phyloP scores from a whole-genome alignment of 148 eudicot species.

The Rhododendron ovatum region DNA sequence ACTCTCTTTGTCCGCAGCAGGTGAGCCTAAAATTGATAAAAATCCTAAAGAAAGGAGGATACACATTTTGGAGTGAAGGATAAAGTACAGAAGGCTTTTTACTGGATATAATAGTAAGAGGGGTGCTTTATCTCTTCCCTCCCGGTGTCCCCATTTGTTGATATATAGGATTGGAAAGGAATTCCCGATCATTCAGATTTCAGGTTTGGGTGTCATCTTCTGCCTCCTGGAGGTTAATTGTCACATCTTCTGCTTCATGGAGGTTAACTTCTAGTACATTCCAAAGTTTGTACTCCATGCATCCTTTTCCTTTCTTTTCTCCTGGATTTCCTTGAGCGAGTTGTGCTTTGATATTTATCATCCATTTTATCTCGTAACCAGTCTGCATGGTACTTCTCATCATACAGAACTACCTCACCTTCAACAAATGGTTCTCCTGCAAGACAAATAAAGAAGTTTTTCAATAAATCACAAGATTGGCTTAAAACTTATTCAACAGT shows the following conservation, averaged over 20 bases:
- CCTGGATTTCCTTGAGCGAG: conserved; percentile 14
- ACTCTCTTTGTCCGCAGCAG: neutral
- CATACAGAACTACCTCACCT: conserved; percentile 25
- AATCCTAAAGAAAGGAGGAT: neutral
- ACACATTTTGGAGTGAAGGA: neutral
- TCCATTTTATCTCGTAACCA: conserved; percentile 17
- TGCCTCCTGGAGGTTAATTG: neutral
- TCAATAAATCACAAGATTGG: neutral
- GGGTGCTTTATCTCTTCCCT: neutral
- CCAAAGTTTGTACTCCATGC: neutral
- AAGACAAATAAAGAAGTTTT: neutral
- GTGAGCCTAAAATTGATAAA: neutral
- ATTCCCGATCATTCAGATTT: neutral
- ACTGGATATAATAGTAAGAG: neutral
- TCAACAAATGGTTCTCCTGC: conserved; percentile 30
- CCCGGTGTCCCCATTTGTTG: neutral
- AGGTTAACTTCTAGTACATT: neutral
- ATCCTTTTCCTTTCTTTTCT: conserved; percentile 2
- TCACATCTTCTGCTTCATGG: neutral
- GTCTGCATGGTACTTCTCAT: conserved; percentile 24
- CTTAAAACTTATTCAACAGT: neutral
- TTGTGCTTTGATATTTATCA: neutral
- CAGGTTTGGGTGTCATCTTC: neutral
- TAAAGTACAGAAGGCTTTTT: neutral
- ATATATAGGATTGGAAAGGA: neutral